These are phyloP conservation scores for Apiotrichum montevideense DNA, from an alignment of 1,284 basidiomycete species.

Conservation along the genomic window DNA sequence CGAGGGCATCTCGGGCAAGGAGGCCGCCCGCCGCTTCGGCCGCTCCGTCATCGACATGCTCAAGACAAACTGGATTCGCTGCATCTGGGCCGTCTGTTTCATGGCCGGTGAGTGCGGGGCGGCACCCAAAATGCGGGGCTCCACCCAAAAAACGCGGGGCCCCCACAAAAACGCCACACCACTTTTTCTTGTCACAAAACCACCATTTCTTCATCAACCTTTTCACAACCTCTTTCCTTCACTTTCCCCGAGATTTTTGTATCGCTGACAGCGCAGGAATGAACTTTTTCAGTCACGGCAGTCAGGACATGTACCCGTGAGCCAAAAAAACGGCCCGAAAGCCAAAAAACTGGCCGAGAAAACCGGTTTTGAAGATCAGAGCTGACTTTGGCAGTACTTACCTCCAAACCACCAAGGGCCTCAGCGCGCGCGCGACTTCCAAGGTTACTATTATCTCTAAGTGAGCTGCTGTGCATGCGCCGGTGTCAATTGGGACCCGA, in stretches of 20 bases:
- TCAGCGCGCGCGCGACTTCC: conserved; percentile 57
- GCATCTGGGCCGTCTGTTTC: conserved; percentile 62
- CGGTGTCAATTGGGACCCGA: too few relatives aligned
- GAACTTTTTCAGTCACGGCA: conserved; percentile 52
- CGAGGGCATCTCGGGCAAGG: conserved; percentile 45
- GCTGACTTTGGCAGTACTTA: conserved; percentile 6
- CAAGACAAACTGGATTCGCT: conserved; percentile 67
- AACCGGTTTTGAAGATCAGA: too few relatives aligned
- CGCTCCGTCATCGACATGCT: conserved; percentile 65
- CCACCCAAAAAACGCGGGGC: too few relatives aligned
- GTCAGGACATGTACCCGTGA: conserved; percentile 52
- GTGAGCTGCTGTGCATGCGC: conserved; percentile 7
- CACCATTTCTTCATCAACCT: too few relatives aligned
- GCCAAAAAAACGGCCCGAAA: too few relatives aligned
- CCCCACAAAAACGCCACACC: too few relatives aligned
- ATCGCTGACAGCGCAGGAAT: too few relatives aligned
- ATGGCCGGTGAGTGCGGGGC: conserved; percentile 30
- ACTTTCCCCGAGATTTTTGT: too few relatives aligned
- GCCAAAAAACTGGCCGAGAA: too few relatives aligned
- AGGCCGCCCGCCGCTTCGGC: conserved; percentile 70
- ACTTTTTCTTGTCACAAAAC: too few relatives aligned
- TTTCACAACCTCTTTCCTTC: too few relatives aligned
- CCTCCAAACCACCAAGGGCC: conserved; percentile 22
- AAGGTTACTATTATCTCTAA: conserved; percentile 80
- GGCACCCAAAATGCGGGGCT: not conserved